Evolutionary conservation across 2,329 filamentous ascomycete genomes (phyloP), one percentile per base, ranked within the genome.

Genomic region (Fusarium sp.): DNA sequence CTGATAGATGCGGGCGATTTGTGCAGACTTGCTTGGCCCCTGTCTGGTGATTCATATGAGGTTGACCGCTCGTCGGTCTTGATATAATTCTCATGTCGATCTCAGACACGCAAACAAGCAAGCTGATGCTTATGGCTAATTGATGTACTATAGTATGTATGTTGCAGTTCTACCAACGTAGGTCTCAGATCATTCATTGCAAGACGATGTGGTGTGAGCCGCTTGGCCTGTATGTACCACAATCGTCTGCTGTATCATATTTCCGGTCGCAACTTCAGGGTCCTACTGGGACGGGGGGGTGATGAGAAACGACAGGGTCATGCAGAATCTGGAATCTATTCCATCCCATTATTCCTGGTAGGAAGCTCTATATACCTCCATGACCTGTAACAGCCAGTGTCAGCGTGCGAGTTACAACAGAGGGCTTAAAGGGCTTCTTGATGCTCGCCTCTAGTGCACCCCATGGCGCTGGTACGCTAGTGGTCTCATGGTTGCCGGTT

Each of bases 391-490:
- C 61, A 61, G 52, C 42, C 61, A 64, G 56, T 48, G 46, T 61
- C 45, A 53, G 41, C 41, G 36, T 47, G 42, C 42, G 42, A 35
- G 21, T 57, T 33, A 33, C 31, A 33, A 13, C 13, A 7, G 31
- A 33, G 27, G 27, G 5, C 27, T 9, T 41, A 41, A 36, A 61
- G 43, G 46, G 33, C 56, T 57, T 47, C 37, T 54, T 42, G 48
- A 51, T 51, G 49, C 47, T 66, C 58, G 51, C 25, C 36, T 48
- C 54, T 55, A 63, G 57, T 39, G 48, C 49, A 65, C 66, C 51
- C 63, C 65, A 51, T 67, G 65, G 65, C 60, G 60, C 52, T 65
- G 66, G 60, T 55, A 68, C 63, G 60, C 59, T 66, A 66, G 61
- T 38, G 50, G 63, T 66, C 56, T 65, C 61, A 58, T 48, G 52